Conservation (phyloP, 2,329 filamentous ascomycete species). For the Botrytis galanthina region DNA sequence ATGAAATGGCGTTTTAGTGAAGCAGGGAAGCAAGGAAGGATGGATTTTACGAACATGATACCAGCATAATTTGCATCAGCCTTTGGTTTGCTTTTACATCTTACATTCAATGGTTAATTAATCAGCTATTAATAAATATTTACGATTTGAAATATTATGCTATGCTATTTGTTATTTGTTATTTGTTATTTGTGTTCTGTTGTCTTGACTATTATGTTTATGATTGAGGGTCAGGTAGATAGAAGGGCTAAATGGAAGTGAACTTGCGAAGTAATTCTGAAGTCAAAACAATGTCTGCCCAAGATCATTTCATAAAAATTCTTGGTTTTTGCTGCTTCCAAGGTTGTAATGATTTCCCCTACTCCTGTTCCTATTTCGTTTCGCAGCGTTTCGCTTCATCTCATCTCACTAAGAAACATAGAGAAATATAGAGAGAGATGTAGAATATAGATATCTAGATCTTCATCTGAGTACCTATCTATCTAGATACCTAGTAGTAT, state of each 20-base stretch:
- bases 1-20: background rate
- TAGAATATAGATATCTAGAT: too few relatives aligned
- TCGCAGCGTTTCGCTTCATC: too few relatives aligned
- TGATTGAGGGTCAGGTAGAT: fast-evolving
- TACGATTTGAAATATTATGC: background rate
- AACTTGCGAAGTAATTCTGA: background rate
- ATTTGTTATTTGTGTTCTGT: background rate
- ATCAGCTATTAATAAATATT: background rate
- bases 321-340: too few relatives aligned
- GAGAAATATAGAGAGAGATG: too few relatives aligned
- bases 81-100: background rate
- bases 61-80: background rate
- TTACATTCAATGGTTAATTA: background rate
- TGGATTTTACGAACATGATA: conserved; percentile 5
- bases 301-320: too few relatives aligned
- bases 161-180: background rate
- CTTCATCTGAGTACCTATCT: too few relatives aligned
- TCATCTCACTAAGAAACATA: too few relatives aligned
- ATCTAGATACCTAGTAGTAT: too few relatives aligned
- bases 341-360: too few relatives aligned
- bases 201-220: fast-evolving
- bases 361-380: too few relatives aligned
- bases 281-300: background rate
- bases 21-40: background rate
- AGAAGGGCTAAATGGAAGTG: background rate